Evolutionary conservation across 1,139 yeast species (phyloP), one percentile per base, ranked within the genome.

Genomic region (Wickerhamomyces sp.): DNA sequence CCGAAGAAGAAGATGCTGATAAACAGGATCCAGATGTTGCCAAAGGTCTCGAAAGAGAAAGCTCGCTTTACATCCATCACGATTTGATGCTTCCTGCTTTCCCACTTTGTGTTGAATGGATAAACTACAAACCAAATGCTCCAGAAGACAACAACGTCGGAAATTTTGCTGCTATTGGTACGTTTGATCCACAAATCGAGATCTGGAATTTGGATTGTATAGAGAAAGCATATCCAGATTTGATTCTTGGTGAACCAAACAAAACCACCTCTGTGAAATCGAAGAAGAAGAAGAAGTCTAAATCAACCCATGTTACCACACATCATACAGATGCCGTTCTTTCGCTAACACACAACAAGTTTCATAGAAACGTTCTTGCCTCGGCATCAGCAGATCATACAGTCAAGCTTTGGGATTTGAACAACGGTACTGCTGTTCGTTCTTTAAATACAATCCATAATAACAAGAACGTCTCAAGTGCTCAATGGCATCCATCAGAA

Each of bases 111-210:
- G 91, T 91, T 23, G 98, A 93, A 61, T 89, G 98, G 96, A 62
- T 91, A 43, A 84, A 87, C 59, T 84, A 73, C 58, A 72, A 70
- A 47, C 87, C 89, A 22, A 71, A 69, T 9, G 53, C 60, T n/a
- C 47, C 59, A n/a, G 54, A 59, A 6, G 49, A 58, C 28, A 71
- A 74, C 42, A 65, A 46, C 22, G 38, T 78, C 26, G 96, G 95
- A 9, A 91, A 88, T 58, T 87, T 85, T 60, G 97, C 95, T 2
- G 98, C 98, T 12, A 70, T 91, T 44, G 97, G 98, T 56, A 86
- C 98, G 1, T 89, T 91, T 59, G 98, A 91, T 52, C 98, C 98
- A 26, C 94, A 85, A 55, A 91, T 91, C 59, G 99, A 91, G 62
- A 72, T 91, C 42, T 93, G 98, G 98, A 87, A 91, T 61, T 68